A percentile compares a stretch with the other conserved stretches of the same genome.
Conservation (phyloP, 1,284 basidiomycete species). For the Fomes fomentarius region DNA sequence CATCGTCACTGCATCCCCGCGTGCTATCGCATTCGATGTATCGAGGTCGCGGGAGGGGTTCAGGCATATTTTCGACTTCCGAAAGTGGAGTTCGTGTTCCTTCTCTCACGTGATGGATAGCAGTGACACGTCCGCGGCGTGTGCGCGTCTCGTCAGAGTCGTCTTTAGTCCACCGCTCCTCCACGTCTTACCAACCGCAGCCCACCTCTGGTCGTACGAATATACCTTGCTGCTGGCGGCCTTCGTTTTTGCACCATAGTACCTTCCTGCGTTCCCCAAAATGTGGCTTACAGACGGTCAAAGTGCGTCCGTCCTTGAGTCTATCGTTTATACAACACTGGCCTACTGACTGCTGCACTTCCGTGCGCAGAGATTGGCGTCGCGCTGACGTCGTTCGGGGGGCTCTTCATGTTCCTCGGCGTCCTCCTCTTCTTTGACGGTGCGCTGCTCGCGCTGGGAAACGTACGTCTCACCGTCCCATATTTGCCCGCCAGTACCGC, state of each 20-base stretch:
- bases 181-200: neutral
- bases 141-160: neutral
- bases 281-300: conserved; percentile 34
- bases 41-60: neutral
- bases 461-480: conserved; percentile 55
- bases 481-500: neutral
- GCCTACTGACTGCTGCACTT: neutral
- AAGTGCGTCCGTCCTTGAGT: conserved; percentile 15
- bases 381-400: conserved; percentile 96
- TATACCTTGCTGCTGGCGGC: conserved; percentile 4
- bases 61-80: too few species aligned
- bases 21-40: neutral
- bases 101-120: conserved; percentile 10
- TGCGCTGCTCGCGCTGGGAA: conserved; percentile 94
- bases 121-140: conserved; percentile 17
- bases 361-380: conserved; percentile 84
- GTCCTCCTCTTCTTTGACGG: conserved; percentile 98
- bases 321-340: neutral
- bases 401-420: conserved; percentile 94
- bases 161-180: neutral
- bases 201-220: too few species aligned
- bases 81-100: neutral
- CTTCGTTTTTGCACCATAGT: neutral
- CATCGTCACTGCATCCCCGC: too few species aligned
- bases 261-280: neutral